These are phyloP conservation scores for Phytophthora syringae DNA, from an alignment of 352 stramenopile species.

Conservation along the genomic window DNA sequence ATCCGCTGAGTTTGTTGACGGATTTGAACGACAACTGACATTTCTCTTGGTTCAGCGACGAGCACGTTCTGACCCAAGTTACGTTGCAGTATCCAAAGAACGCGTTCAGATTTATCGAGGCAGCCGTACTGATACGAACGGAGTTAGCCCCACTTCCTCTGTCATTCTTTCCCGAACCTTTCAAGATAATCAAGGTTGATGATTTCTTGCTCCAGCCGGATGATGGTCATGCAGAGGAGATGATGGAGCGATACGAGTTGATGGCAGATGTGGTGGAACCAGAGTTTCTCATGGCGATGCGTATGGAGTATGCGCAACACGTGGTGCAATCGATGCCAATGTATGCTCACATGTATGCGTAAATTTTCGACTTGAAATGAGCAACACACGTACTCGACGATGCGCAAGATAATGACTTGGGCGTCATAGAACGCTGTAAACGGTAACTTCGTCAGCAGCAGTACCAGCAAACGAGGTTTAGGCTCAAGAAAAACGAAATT, in stretches of 20 bases:
- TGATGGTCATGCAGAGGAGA: slow-evolving; percentile 33
- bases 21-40: too few species aligned
- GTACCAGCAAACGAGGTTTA: slow-evolving; percentile 69
- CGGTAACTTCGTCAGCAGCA: slow-evolving; percentile 71
- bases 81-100: slow-evolving; percentile 33
- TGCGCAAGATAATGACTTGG: slow-evolving; percentile 72
- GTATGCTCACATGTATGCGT: slow-evolving; percentile 36
- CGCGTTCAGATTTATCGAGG: slow-evolving; percentile 30
- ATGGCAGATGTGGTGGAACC: slow-evolving; percentile 37
- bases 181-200: slow-evolving; percentile 24
- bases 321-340: slow-evolving; percentile 35
- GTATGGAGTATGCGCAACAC: slow-evolving; percentile 38
- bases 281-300: slow-evolving; percentile 33
- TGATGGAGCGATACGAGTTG: too few species aligned
- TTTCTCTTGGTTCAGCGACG: too few species aligned
- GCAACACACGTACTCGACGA: slow-evolving; percentile 80
- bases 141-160: background rate
- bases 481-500: slow-evolving; percentile 79
- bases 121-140: slow-evolving; percentile 9
- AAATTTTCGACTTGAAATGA: too few species aligned
- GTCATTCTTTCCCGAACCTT: slow-evolving; percentile 11
- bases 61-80: slow-evolving; percentile 26
- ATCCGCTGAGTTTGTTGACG: slow-evolving; percentile 36
- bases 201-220: slow-evolving; percentile 21
- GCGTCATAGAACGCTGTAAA: slow-evolving; percentile 61